A percentile compares a stretch with the other conserved stretches of the same genome.
Conservation (phyloP, 768 basidiomycete species). For the Russula brevipes region DNA sequence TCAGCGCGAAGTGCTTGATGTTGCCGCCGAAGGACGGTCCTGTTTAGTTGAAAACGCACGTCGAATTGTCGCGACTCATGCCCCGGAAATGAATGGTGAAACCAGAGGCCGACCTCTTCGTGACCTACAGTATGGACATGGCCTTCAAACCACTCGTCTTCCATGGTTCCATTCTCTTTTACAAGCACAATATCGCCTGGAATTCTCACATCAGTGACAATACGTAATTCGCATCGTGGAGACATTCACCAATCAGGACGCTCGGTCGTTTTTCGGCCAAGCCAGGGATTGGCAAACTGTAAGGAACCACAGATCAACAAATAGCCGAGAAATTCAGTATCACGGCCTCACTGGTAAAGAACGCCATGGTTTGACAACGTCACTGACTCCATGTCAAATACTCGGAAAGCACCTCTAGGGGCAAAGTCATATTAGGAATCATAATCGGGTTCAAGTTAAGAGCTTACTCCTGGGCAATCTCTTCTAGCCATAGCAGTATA, state of each 20-base stretch:
- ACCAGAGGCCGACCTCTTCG: background rate
- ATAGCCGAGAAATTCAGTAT: background rate
- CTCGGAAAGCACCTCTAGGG: background rate
- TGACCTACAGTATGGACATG: slow-evolving; percentile 3
- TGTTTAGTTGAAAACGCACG: slow-evolving; percentile 47
- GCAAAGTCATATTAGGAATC: background rate
- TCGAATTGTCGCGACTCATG: background rate
- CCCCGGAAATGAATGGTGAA: background rate
- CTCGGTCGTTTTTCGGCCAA: slow-evolving; percentile 18
- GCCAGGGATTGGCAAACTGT: slow-evolving; percentile 9
- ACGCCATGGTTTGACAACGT: background rate
- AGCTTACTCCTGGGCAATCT: slow-evolving; percentile 3
- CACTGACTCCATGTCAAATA: slow-evolving; percentile 8
- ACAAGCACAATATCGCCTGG: slow-evolving; percentile 5
- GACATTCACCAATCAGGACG: slow-evolving; percentile 3
- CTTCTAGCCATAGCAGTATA: slow-evolving; percentile 8
- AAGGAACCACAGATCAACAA: background rate
- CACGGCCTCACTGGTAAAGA: background rate
- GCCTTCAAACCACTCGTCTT: slow-evolving; percentile 13
- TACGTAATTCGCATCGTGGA: background rate
- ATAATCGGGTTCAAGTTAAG: background rate
- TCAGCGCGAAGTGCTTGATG: slow-evolving; percentile 30
- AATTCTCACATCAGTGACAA: background rate
- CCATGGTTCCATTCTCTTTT: background rate
- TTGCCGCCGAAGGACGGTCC: slow-evolving; percentile 48